A percentile compares a stretch with the other conserved stretches of the same genome.
Conservation (phyloP, 345 rosid genomes). For the Euclidium syriacum region DNA sequence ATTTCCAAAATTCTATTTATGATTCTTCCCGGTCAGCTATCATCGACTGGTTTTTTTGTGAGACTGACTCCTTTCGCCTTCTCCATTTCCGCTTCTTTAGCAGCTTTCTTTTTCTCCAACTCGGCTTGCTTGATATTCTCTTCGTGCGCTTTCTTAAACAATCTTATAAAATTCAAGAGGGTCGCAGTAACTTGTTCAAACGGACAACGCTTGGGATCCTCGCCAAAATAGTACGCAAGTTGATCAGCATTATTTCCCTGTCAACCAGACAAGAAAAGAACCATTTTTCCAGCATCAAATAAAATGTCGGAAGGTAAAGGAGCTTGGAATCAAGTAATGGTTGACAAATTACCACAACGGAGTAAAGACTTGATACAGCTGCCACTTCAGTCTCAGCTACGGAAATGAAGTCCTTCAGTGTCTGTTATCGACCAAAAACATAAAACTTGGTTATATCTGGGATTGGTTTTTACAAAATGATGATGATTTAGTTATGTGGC, state of each 20-base stretch:
- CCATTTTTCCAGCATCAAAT: background rate
- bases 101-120: slow-evolving; percentile 85
- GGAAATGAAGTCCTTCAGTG: slow-evolving; percentile 68
- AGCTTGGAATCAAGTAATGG: background rate
- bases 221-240: slow-evolving; percentile 88
- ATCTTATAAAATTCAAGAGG: slow-evolving; percentile 71
- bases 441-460: background rate
- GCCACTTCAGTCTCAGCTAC: slow-evolving; percentile 79
- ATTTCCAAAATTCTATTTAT: slow-evolving; percentile 1
- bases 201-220: slow-evolving; percentile 94
- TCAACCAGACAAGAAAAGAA: background rate
- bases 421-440: slow-evolving; percentile 40
- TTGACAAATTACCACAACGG: slow-evolving; percentile 67
- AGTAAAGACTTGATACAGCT: slow-evolving; percentile 67
- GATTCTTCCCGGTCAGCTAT: slow-evolving; percentile 32
- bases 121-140: slow-evolving; percentile 89
- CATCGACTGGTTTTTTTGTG: slow-evolving; percentile 47
- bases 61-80: slow-evolving; percentile 69
- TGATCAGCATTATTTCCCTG: slow-evolving; percentile 99
- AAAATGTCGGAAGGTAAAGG: slow-evolving; percentile 3
- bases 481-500: background rate
- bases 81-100: slow-evolving; percentile 91
- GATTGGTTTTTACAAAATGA: background rate
- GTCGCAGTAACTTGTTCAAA: slow-evolving; percentile 98
- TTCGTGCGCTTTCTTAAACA: slow-evolving; percentile 92